A percentile compares a stretch with the other conserved stretches of the same genome.
Conservation (phyloP, 768 basidiomycete genomes). For the Mycena filopes region DNA sequence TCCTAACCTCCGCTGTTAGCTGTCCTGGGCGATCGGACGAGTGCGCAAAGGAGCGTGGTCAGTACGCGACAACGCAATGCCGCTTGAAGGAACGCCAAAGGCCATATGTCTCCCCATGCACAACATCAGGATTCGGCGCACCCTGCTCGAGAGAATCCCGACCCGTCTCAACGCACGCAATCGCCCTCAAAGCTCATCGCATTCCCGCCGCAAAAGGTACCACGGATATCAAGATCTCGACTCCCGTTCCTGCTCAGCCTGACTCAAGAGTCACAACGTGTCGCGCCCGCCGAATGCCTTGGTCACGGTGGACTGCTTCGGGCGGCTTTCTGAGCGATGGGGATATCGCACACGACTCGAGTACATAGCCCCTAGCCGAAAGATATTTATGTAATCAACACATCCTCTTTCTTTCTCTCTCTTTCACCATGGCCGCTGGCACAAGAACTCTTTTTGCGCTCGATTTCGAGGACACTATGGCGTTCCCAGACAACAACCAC, state of each 20-base stretch:
- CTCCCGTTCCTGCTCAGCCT: too few relatives aligned
- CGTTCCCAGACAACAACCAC: constrained; percentile 17
- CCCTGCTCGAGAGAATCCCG: constrained; percentile 1
- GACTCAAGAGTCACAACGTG: too few relatives aligned
- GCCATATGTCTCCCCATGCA: too few relatives aligned
- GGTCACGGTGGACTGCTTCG: constrained; percentile 16
- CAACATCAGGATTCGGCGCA: neutral
- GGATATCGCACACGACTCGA: too few relatives aligned
- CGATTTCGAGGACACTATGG: constrained; percentile 16
- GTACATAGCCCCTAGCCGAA: too few relatives aligned
- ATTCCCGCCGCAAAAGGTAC: too few relatives aligned
- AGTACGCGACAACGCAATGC: too few relatives aligned
- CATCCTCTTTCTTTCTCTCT: neutral
- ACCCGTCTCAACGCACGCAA: neutral
- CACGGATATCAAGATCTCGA: neutral
- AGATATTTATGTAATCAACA: neutral
- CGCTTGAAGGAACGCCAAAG: too few relatives aligned
- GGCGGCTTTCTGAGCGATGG: neutral
- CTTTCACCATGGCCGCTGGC: neutral
- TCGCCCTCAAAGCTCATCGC: neutral
- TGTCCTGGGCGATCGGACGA: constrained; percentile 5
- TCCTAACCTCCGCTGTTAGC: neutral
- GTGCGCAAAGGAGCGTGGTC: too few relatives aligned
- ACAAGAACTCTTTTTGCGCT: constrained; percentile 20
- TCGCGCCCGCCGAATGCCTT: neutral